Percentiles rank a stretch among this genome's conserved stretches.
phyloP scores from a whole-genome alignment of 805 yeast genomes.

The Saccharomycopsis babjevae region DNA sequence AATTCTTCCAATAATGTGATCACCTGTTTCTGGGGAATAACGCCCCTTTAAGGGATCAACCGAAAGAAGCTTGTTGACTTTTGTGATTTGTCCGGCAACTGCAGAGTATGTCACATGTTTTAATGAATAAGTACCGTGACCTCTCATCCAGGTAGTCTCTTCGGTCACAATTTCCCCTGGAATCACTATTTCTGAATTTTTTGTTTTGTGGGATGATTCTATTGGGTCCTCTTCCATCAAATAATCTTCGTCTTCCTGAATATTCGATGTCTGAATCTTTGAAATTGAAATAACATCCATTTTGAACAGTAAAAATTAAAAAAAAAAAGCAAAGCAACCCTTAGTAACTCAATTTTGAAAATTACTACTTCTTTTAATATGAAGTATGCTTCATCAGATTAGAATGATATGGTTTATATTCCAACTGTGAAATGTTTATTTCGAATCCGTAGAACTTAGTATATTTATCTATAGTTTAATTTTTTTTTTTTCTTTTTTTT shows the following conservation, averaged over 20 bases:
- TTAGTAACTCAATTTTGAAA: too few species aligned
- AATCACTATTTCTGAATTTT: constrained; percentile 47
- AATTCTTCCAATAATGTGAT: constrained; percentile 87
- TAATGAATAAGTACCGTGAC: constrained; percentile 87
- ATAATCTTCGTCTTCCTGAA: constrained; percentile 25
- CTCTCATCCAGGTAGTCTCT: constrained; percentile 96
- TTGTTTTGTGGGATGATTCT: constrained; percentile 11
- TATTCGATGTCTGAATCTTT: constrained; percentile 18
- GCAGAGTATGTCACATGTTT: constrained; percentile 74
- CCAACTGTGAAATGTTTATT: not conserved
- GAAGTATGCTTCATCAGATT: not conserved
- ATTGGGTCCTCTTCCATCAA: constrained; percentile 22
- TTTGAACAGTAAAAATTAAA: not conserved
- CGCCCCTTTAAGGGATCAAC: constrained; percentile 82
- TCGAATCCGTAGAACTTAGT: not conserved
- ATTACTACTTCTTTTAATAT: not conserved
- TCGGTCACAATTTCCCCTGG: constrained; percentile 97
- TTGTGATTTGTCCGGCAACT: constrained; percentile 81
- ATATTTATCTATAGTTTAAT: too few species aligned
- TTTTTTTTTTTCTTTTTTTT: not conserved
- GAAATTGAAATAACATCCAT: constrained; percentile 17
- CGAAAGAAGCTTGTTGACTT: constrained; percentile 78
- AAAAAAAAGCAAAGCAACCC: not conserved
- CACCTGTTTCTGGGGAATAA: constrained; percentile 92
- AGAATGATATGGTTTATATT: not conserved